Percentiles rank a stretch among this genome's conserved stretches.
phyloP scores from a whole-genome alignment of 192 early-diverging fungal species.

The Coemansia reversa region DNA sequence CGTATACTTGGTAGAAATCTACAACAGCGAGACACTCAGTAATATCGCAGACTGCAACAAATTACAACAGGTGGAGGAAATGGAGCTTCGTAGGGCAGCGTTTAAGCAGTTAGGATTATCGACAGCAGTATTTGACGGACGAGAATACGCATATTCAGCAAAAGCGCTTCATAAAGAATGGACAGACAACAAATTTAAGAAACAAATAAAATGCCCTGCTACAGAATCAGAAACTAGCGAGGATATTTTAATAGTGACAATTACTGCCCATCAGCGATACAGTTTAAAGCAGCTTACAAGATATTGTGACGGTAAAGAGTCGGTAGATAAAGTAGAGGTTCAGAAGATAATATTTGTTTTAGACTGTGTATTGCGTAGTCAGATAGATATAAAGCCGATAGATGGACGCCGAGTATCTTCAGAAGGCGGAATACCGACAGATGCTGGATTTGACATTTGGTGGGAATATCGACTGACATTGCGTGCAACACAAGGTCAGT shows the following conservation, averaged over 20 bases:
- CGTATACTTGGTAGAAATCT: conserved; percentile 34
- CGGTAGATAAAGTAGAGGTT: conserved; percentile 5
- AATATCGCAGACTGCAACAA: not conserved
- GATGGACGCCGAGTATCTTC: not conserved
- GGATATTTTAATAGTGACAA: conserved; percentile 11
- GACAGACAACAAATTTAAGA: not conserved
- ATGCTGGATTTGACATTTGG: conserved; percentile 23
- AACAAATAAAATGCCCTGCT: not conserved
- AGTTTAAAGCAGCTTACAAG: conserved; percentile 6
- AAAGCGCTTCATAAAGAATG: conserved; percentile 18
- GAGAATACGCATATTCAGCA: conserved; percentile 25
- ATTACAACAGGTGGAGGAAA: not conserved
- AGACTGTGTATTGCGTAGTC: conserved; percentile 20
- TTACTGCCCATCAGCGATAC: conserved; percentile 21
- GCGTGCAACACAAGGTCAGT: not conserved
- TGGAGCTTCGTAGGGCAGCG: not conserved
- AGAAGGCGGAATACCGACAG: not conserved
- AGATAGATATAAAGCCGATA: not conserved
- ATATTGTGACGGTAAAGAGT: conserved; percentile 1
- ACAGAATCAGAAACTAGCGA: too few species aligned
- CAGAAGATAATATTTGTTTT: conserved; percentile 25
- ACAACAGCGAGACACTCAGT: conserved; percentile 23
- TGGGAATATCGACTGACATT: conserved; percentile 37
- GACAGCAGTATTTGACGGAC: conserved; percentile 21
- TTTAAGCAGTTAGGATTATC: not conserved